Percentiles rank a stretch among this genome's conserved stretches.
Conservation (phyloP, 768 basidiomycete species). For the Sutorius australiensis region DNA sequence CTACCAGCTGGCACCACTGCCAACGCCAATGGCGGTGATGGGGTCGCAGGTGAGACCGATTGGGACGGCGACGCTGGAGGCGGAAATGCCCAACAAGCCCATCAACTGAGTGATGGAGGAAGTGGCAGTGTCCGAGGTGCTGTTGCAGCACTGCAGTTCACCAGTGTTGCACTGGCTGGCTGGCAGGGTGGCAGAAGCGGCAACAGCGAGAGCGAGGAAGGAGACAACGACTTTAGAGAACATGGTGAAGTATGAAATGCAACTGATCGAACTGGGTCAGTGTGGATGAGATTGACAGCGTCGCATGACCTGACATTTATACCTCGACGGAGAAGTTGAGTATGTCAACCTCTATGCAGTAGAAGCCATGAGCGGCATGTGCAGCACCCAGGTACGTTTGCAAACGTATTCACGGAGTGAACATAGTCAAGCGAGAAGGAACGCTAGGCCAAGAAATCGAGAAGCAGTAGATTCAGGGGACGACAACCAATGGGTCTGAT, state of each 20-base stretch:
- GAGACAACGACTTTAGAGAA: neutral
- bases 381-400: neutral
- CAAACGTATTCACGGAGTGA: neutral
- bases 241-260: neutral
- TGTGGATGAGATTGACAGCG: neutral
- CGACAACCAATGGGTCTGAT: neutral
- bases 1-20: neutral
- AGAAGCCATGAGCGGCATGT: neutral
- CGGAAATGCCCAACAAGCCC: neutral
- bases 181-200: neutral
- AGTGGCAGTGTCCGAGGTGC: neutral
- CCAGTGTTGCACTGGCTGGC: neutral
- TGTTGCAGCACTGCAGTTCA: neutral
- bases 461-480: neutral
- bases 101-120: neutral
- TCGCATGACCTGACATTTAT: neutral
- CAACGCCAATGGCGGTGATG: neutral
- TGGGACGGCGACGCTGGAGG: neutral
- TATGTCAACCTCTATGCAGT: neutral
- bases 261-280: neutral
- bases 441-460: neutral
- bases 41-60: neutral
- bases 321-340: neutral
- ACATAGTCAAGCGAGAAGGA: neutral
- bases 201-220: slow-evolving; percentile 2